These are phyloP conservation scores for Metschnikowia hibisci DNA, from an alignment of 805 yeast genomes.

Conservation along the genomic window DNA sequence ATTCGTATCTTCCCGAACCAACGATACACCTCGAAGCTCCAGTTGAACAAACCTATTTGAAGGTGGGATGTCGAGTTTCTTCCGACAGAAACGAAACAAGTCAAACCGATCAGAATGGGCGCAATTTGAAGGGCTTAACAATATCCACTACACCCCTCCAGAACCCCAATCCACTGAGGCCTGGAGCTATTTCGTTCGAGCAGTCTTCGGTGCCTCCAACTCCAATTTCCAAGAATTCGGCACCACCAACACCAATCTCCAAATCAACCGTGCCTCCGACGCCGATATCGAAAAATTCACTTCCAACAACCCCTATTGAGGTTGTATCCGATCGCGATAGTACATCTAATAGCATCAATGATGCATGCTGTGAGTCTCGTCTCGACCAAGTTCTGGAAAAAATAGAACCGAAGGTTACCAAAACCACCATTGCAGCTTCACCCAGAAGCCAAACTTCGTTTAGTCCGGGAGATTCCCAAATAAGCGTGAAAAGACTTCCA, in stretches of 20 bases:
- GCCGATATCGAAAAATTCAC: neutral
- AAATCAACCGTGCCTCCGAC: conserved; percentile 1
- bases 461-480: neutral
- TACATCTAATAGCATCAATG: neutral
- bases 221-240: conserved; percentile 2
- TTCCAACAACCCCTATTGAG: conserved; percentile 1
- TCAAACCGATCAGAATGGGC: neutral
- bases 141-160: neutral
- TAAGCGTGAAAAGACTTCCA: too few relatives aligned
- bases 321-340: neutral
- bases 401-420: neutral
- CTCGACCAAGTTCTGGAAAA: neutral
- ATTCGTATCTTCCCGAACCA: conserved; percentile 7
- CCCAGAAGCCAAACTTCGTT: neutral
- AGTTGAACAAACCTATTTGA: neutral
- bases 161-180: neutral
- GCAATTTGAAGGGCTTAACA: neutral
- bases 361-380: neutral
- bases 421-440: neutral
- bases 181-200: neutral
- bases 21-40: conserved; percentile 5
- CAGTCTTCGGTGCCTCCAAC: conserved; percentile 1
- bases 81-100: neutral
- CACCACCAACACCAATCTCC: conserved; percentile 1
- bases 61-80: neutral